Evolutionary conservation across 257 asterid species (phyloP).

Genomic region (Avicennia marina): DNA sequence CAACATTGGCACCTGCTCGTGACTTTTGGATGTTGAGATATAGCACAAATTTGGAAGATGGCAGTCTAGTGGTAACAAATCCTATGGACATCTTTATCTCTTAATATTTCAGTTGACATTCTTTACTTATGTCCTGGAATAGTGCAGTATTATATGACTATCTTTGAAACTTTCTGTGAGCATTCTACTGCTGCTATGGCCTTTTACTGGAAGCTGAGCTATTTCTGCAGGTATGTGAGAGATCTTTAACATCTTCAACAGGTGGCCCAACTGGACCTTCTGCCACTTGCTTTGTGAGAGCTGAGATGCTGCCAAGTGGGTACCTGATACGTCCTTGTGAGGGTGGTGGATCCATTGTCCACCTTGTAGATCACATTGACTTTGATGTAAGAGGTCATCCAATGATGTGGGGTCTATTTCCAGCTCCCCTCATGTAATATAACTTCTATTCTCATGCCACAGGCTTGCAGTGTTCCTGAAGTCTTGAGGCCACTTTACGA

Average conservation of each 20-base stretch:
- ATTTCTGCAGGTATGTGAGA: conserved; percentile 75
- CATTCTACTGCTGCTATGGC: background rate
- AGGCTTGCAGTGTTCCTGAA: conserved; percentile 91
- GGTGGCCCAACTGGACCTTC: conserved; percentile 94
- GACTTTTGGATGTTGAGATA: conserved; percentile 95
- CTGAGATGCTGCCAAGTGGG: conserved; percentile 92
- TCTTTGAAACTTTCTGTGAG: background rate
- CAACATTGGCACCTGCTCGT: conserved; percentile 89
- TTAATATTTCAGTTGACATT: background rate
- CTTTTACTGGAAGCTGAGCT: background rate
- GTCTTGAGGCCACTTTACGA: conserved; percentile 93
- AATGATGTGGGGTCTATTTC: background rate
- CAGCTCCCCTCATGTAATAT: background rate
- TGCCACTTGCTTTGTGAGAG: conserved; percentile 69
- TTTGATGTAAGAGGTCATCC: conserved; percentile 50
- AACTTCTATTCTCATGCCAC: conserved; percentile 6
- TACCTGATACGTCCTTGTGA: conserved; percentile 88
- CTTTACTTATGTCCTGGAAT: background rate
- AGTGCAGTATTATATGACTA: background rate
- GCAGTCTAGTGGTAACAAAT: conserved; percentile 82
- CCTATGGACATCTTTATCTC: background rate
- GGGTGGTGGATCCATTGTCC: conserved; percentile 93
- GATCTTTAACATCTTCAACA: conserved; percentile 66
- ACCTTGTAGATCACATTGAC: conserved; percentile 89
- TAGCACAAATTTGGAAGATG: conserved; percentile 78